These are phyloP conservation scores for Oropetium thomaeum DNA, from an alignment of 176 grass and related monocot species.

Conservation along the genomic window DNA sequence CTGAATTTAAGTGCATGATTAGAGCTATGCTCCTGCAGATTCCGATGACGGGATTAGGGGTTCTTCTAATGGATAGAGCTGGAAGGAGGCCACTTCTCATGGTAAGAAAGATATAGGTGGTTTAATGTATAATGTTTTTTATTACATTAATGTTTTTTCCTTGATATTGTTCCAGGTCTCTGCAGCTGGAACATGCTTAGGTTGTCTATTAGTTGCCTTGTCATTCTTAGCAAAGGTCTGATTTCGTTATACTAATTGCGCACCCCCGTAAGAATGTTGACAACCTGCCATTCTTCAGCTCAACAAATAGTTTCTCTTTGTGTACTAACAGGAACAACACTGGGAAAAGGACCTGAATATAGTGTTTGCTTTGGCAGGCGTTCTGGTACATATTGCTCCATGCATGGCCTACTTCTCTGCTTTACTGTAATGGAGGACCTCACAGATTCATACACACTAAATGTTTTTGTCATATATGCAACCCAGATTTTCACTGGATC, in stretches of 20 bases:
- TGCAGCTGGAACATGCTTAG: conserved; percentile 75
- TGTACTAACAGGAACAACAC: conserved; percentile 52
- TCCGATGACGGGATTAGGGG: conserved; percentile 74
- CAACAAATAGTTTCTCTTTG: not conserved
- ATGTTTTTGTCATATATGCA: not conserved
- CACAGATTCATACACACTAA: not conserved
- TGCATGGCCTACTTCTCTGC: not conserved
- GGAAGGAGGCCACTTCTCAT: conserved; percentile 82
- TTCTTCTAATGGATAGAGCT: conserved; percentile 73
- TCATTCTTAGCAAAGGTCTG: conserved; percentile 72
- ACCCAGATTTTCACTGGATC: conserved; percentile 66
- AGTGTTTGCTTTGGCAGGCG: conserved; percentile 54
- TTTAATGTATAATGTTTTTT: not conserved
- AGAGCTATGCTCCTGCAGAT: conserved; percentile 44
- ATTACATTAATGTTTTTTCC: not conserved
- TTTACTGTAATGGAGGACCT: not conserved
- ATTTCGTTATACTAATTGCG: not conserved
- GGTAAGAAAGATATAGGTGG: conserved; percentile 31
- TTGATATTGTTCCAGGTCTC: conserved; percentile 51
- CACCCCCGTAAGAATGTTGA: not conserved
- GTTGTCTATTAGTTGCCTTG: conserved; percentile 72
- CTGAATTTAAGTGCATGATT: conserved; percentile 1
- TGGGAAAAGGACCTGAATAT: conserved; percentile 51
- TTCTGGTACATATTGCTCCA: conserved; percentile 56
- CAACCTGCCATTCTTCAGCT: not conserved